phyloP scores from a whole-genome alignment of 2,329 filamentous ascomycete genomes.

The Coniosporium tulheliwenetii region DNA sequence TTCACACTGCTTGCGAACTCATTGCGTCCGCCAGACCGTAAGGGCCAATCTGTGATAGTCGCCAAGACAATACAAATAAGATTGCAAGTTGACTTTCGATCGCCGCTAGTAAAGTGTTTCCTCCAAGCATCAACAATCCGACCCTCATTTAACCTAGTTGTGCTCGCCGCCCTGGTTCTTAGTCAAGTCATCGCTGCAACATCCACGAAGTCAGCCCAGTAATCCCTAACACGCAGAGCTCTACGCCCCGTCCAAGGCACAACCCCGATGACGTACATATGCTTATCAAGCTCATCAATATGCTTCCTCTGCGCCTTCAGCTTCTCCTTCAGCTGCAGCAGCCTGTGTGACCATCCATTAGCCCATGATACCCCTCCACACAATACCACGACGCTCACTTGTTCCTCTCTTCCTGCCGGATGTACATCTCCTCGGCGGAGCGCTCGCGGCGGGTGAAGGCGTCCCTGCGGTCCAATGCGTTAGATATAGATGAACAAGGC shows the following conservation, averaged over 20 bases:
- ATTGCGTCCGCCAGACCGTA: too few species aligned
- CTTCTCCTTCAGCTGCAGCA: conserved; percentile 52
- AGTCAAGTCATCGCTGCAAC: conserved; percentile 59
- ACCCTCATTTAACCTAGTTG: too few species aligned
- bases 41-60: too few species aligned
- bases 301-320: conserved; percentile 65
- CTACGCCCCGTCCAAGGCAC: not conserved
- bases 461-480: conserved; percentile 43
- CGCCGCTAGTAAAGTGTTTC: too few species aligned
- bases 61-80: too few species aligned
- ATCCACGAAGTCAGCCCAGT: conserved; percentile 4
- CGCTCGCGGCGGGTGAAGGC: conserved; percentile 85
- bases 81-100: too few species aligned
- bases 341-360: conserved; percentile 21
- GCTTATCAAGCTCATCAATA: conserved; percentile 68
- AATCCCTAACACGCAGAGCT: not conserved
- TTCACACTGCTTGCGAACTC: too few species aligned
- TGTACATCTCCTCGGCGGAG: conserved; percentile 71
- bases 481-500: not conserved
- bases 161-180: conserved; percentile 52
- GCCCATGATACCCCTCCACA: not conserved
- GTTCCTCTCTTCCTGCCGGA: conserved; percentile 75
- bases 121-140: too few species aligned
- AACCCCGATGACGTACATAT: conserved; percentile 50
- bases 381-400: conserved; percentile 34